Evolutionary conservation across 371 early-diverging fungal species (phyloP).

Genomic region (Catenaria anguillulae): DNA sequence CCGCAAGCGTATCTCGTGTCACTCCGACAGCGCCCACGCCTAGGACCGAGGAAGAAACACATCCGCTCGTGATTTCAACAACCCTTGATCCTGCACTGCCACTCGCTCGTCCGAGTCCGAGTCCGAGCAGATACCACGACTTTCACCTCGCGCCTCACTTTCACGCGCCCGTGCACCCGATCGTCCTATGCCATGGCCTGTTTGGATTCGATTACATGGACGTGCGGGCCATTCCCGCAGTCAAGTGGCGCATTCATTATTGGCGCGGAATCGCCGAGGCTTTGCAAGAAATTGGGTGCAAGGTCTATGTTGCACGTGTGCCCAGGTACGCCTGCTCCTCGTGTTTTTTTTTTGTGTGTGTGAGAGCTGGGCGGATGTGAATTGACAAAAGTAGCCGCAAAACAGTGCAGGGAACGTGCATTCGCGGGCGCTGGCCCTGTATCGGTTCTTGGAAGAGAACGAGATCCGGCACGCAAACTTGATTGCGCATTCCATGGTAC

Average conservation of each 20-base stretch:
- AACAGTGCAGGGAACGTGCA: conserved; percentile 53
- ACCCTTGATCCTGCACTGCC: too few species aligned
- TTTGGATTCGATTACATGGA: conserved; percentile 69
- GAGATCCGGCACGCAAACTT: conserved; percentile 10
- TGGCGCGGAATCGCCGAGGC: conserved; percentile 76
- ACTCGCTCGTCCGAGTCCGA: too few species aligned
- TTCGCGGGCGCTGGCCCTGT: conserved; percentile 60
- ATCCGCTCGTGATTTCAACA: too few species aligned
- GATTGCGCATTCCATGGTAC: conserved; percentile 28
- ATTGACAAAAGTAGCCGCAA: too few species aligned
- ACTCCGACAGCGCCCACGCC: too few species aligned
- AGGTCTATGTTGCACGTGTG: conserved; percentile 67
- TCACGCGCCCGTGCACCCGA: neutral
- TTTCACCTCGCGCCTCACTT: neutral
- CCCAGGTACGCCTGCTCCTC: conserved; percentile 16
- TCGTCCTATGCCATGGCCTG: conserved; percentile 24
- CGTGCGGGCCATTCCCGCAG: conserved; percentile 58
- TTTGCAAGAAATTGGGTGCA: conserved; percentile 59
- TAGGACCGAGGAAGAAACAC: too few species aligned
- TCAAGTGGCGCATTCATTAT: conserved; percentile 58
- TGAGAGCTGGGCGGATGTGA: too few species aligned
- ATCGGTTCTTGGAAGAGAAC: conserved; percentile 8
- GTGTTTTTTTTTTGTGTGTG: too few species aligned
- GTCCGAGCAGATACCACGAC: neutral
- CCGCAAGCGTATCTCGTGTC: too few species aligned